Percentiles rank a stretch among this genome's conserved stretches.
Evolutionary conservation across 2,329 filamentous ascomycete species (phyloP).

Genomic region (Conoideocrella luteorostrata): DNA sequence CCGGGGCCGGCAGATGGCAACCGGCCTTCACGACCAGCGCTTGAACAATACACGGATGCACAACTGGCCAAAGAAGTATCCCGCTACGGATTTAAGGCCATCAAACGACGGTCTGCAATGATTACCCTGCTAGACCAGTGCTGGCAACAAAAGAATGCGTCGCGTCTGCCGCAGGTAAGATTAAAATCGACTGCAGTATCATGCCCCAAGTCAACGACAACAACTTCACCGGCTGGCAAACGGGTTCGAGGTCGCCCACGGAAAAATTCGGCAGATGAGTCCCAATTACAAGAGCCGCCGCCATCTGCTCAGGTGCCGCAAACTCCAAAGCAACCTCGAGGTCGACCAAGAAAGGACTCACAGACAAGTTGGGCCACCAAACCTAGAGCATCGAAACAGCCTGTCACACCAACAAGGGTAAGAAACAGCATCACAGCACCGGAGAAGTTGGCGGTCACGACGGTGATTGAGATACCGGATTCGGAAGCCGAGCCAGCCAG

Average conservation of each 20-base stretch:
- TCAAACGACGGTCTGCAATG: slow-evolving; percentile 63
- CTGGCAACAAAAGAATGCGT: slow-evolving; percentile 54
- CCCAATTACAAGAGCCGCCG: slow-evolving; percentile 25
- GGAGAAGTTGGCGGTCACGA: slow-evolving; percentile 9
- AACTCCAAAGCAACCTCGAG: slow-evolving; percentile 31
- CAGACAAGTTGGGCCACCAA: slow-evolving; percentile 10
- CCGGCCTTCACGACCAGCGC: slow-evolving; percentile 42
- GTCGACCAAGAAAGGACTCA: slow-evolving; percentile 34
- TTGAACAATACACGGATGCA: slow-evolving; percentile 52
- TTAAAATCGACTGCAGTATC: slow-evolving; percentile 5
- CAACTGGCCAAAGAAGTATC: slow-evolving; percentile 57
- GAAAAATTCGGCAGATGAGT: slow-evolving; percentile 19
- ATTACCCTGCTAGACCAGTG: slow-evolving; percentile 64
- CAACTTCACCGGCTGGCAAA: slow-evolving; percentile 14
- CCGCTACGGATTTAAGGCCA: slow-evolving; percentile 64
- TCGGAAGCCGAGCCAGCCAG: slow-evolving; percentile 36
- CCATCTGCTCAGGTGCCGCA: slow-evolving; percentile 26
- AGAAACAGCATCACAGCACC: slow-evolving; percentile 3
- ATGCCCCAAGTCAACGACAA: background rate
- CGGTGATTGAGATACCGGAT: slow-evolving; percentile 44
- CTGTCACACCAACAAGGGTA: background rate
- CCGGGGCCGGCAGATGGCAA: background rate
- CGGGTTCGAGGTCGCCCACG: slow-evolving; percentile 27
- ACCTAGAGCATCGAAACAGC: background rate
- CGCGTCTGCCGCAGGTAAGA: slow-evolving; percentile 14